These are phyloP conservation scores for Ananas comosus DNA, from an alignment of 176 grass and related monocot species.

Conservation along the genomic window DNA sequence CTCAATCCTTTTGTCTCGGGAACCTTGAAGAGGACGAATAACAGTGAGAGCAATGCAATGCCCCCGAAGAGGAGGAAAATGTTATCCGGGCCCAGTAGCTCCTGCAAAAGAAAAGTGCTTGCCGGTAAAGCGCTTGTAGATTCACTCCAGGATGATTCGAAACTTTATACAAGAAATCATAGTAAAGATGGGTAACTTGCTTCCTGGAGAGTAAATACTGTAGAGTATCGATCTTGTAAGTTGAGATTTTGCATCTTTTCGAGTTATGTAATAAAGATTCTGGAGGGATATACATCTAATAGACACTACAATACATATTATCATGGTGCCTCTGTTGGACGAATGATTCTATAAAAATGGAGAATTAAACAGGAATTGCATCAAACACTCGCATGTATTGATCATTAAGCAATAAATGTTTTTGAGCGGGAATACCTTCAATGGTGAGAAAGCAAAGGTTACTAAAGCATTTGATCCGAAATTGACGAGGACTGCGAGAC, in stretches of 20 bases:
- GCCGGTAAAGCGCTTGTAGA: not conserved
- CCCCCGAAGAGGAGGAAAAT: slow-evolving; percentile 78
- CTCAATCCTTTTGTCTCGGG: slow-evolving; percentile 93
- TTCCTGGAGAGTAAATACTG: not conserved
- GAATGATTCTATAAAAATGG: too few species aligned
- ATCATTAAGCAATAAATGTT: not conserved
- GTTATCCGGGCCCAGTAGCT: slow-evolving; percentile 67
- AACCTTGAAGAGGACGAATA: slow-evolving; percentile 65
- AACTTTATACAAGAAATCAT: not conserved
- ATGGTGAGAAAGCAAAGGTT: slow-evolving; percentile 76
- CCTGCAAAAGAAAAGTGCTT: slow-evolving; percentile 31
- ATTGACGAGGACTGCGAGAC: slow-evolving; percentile 79
- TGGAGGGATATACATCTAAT: too few species aligned
- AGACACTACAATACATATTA: too few species aligned
- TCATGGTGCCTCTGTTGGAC: too few species aligned
- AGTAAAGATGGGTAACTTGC: not conserved
- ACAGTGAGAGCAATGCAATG: slow-evolving; percentile 67
- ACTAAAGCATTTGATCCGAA: slow-evolving; percentile 85
- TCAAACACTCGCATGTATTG: not conserved
- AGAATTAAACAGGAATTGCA: too few species aligned
- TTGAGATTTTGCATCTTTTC: too few species aligned
- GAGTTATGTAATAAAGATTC: too few species aligned
- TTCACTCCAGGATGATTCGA: not conserved
- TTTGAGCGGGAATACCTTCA: slow-evolving; percentile 37
- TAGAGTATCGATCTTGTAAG: not conserved